Evolutionary conservation across 2,329 filamentous ascomycete genomes (phyloP).

Genomic region (Endocalyx cinctus): DNA sequence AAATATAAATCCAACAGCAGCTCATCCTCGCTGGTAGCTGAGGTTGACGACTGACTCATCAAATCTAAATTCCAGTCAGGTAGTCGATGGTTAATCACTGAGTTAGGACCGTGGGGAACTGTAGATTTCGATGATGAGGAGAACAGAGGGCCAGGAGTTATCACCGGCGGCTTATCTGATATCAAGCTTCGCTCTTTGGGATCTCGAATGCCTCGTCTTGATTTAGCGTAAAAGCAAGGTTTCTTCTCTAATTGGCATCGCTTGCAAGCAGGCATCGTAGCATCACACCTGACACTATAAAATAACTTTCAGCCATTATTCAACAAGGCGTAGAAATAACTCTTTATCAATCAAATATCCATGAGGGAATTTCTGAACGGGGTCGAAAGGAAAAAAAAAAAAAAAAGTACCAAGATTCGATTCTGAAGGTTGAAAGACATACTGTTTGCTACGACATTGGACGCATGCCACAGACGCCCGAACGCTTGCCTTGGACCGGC

Average conservation of each 20-base stretch:
- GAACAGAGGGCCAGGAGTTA: constrained; percentile 11
- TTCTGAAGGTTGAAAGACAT: constrained; percentile 12
- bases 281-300: constrained; percentile 39
- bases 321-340: constrained; percentile 21
- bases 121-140: constrained; percentile 17
- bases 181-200: constrained; percentile 29
- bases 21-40: constrained; percentile 15
- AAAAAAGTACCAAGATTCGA: too few species aligned
- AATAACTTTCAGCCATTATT: constrained; percentile 5
- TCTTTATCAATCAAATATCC: too few species aligned
- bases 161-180: constrained; percentile 21
- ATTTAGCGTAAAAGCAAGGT: constrained; percentile 43
- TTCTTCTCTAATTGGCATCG: constrained; percentile 37
- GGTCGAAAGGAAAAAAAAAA: too few species aligned
- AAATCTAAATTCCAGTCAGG: too few species aligned
- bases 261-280: constrained; percentile 35
- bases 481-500: constrained; percentile 31
- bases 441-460: constrained; percentile 47
- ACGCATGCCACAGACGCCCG: constrained; percentile 37
- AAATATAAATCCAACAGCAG: constrained; percentile 18
- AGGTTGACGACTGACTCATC: too few species aligned
- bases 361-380: too few species aligned
- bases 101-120: too few species aligned
- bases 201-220: constrained; percentile 39
- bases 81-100: too few species aligned